Percentiles rank a stretch among this genome's conserved stretches.
These are phyloP conservation scores for Cercospora berteroae DNA, from an alignment of 2,329 filamentous ascomycete genomes.

Conservation along the genomic window DNA sequence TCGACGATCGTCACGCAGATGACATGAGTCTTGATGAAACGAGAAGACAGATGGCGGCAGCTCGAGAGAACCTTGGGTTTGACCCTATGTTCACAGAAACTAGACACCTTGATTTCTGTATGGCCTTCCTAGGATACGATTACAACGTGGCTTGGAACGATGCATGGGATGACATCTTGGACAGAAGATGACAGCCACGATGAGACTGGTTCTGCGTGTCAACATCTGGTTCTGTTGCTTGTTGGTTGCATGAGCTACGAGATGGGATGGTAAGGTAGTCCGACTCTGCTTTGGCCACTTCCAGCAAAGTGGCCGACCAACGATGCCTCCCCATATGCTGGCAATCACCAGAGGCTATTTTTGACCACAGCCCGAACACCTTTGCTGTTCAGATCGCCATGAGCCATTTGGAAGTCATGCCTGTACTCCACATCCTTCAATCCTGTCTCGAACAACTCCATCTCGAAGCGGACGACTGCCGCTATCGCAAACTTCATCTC, in stretches of 20 bases:
- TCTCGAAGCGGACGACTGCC: slow-evolving; percentile 34
- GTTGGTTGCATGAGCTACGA: neutral
- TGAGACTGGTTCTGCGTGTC: neutral
- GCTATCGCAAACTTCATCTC: slow-evolving; percentile 37
- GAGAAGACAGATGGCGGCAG: neutral
- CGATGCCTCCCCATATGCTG: neutral
- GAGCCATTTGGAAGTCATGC: slow-evolving; percentile 17
- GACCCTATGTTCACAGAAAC: neutral
- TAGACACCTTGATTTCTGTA: neutral
- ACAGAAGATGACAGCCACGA: neutral
- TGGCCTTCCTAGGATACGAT: neutral
- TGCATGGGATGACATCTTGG: neutral
- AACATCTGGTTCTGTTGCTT: neutral
- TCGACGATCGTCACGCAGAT: neutral
- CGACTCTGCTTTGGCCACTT: too few relatives aligned
- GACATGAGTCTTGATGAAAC: neutral
- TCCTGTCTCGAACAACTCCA: slow-evolving; percentile 30
- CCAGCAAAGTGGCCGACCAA: neutral
- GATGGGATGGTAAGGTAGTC: too few relatives aligned
- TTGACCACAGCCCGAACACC: slow-evolving; percentile 6
- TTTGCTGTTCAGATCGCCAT: slow-evolving; percentile 11
- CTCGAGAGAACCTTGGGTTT: neutral
- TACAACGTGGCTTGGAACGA: neutral
- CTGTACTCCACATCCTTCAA: slow-evolving; percentile 23
- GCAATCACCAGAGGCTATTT: neutral